Evolutionary conservation across 2,329 filamentous ascomycete species (phyloP).

Genomic region (Huntiella bhutanensis): DNA sequence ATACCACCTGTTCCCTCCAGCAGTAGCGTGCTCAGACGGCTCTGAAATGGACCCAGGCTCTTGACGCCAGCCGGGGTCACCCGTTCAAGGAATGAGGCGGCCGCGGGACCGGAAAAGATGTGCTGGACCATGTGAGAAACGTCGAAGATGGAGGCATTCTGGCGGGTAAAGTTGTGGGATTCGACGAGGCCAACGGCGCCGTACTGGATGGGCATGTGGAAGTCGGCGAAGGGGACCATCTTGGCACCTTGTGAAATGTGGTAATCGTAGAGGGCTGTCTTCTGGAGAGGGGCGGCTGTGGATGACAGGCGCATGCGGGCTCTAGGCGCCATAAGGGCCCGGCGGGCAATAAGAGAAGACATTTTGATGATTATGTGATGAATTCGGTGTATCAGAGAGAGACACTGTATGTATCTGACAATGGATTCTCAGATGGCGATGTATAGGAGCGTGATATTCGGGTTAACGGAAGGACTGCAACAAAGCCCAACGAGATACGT

Average conservation of each 20-base stretch:
- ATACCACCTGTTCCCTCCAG: slow-evolving; percentile 72
- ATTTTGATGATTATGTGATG: background rate
- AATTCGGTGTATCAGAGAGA: background rate
- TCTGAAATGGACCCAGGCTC: slow-evolving; percentile 45
- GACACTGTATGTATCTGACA: background rate
- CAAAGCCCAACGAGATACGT: no score
- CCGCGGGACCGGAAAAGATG: slow-evolving; percentile 61
- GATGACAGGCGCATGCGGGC: slow-evolving; percentile 8
- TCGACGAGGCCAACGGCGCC: slow-evolving; percentile 54
- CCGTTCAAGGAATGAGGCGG: slow-evolving; percentile 61
- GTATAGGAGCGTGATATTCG: background rate
- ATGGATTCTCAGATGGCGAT: background rate
- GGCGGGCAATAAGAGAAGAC: slow-evolving; percentile 8
- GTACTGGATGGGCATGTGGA: slow-evolving; percentile 86
- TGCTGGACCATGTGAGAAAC: slow-evolving; percentile 96
- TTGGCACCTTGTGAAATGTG: slow-evolving; percentile 66
- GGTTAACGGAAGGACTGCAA: background rate
- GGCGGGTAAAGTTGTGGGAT: slow-evolving; percentile 77
- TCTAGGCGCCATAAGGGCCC: slow-evolving; percentile 4
- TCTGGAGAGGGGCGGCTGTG: slow-evolving; percentile 23
- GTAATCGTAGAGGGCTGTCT: slow-evolving; percentile 61
- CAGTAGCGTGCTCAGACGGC: slow-evolving; percentile 69
- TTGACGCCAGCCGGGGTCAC: slow-evolving; percentile 62
- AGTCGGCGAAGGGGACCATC: slow-evolving; percentile 93
- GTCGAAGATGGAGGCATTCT: slow-evolving; percentile 81